Evolutionary conservation across 2,329 filamentous ascomycete genomes (phyloP), one percentile per base, ranked within the genome.

Genomic region (Fusarium kyushuense): DNA sequence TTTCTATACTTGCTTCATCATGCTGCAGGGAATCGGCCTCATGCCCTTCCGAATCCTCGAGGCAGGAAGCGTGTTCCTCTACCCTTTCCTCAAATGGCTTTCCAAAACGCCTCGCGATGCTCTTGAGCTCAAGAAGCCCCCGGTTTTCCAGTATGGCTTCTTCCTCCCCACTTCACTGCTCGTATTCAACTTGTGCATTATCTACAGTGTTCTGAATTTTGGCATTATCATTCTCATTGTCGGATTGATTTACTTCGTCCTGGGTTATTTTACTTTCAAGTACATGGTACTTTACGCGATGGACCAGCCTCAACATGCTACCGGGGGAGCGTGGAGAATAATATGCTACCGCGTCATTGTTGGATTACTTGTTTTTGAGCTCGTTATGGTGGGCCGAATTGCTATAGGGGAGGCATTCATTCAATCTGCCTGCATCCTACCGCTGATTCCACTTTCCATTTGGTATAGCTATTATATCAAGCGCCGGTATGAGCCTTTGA

Each of bases 231-330:
- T 98, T 14, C 87, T 97, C 17, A 83, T 94, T 12, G 90, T 95
- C 48, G 96, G 96, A 5, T 82, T 95, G 48, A 82, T 93, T 14
- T 99, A 96, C 79, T 97, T 96, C 73, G 77, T 87, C 21, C 86
- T 97, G 16, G 94, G 94, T 21, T 92, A 93, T 77, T 95, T 95
- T 76, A 92, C 93, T 32, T 96, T 97, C 86, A 97, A 97, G 78
- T 99, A 99, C 80, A 96, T 99, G 82, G 84, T 99, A 6, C 85
- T 99, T 6, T 99, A 99, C 78, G 94, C 96, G 32, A 99, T 99
- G 96, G 94, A 98, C 74, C 95, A 98, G 77, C 92, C 93, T 17
- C 93, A 96, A 75, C 94, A 97, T 76, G 93, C 94, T 17, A 98
- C 95, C 0, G 96, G 96, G 21, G 90, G 91, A 64, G 94, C 94